phyloP scores from a whole-genome alignment of 23 red algal species.

The Gracilaria gracilis region DNA sequence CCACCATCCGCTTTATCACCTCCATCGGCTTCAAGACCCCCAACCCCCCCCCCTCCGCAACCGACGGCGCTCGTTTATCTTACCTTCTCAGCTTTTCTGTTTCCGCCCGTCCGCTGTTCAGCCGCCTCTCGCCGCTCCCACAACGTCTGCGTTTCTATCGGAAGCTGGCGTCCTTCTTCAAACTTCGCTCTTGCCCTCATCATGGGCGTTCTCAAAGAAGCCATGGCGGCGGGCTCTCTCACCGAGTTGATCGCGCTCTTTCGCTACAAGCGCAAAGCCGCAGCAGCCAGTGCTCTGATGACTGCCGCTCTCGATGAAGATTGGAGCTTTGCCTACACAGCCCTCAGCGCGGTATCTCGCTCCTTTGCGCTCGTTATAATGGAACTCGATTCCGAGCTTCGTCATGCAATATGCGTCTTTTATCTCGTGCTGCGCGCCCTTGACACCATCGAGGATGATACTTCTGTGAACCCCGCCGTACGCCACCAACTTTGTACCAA shows the following conservation, averaged over 20 bases:
- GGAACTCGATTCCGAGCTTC: slow-evolving; percentile 80
- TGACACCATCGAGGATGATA: slow-evolving; percentile 99
- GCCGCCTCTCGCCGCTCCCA: background rate
- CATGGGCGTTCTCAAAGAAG: slow-evolving; percentile 49
- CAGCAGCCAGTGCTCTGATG: background rate
- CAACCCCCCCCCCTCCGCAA: too few relatives aligned
- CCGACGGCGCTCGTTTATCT: too few relatives aligned
- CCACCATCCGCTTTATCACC: background rate
- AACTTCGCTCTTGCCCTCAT: background rate
- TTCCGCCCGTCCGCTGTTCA: background rate
- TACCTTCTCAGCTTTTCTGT: too few relatives aligned
- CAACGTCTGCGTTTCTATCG: background rate
- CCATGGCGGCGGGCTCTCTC: slow-evolving; percentile 63
- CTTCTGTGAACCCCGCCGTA: slow-evolving; percentile 55
- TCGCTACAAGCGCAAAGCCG: slow-evolving; percentile 68
- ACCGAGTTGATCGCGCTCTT: slow-evolving; percentile 75
- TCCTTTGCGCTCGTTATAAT: slow-evolving; percentile 99
- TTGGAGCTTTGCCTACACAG: slow-evolving; percentile 85
- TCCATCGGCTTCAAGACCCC: background rate
- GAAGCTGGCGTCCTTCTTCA: background rate
- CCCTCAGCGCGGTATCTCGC: slow-evolving; percentile 80
- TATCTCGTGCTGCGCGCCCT: slow-evolving; percentile 96
- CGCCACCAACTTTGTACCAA: slow-evolving; percentile 59
- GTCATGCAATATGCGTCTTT: slow-evolving; percentile 91
- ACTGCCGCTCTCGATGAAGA: slow-evolving; percentile 41